Conservation (phyloP, 2,329 filamentous ascomycete genomes). For the Fusarium burgessii region DNA sequence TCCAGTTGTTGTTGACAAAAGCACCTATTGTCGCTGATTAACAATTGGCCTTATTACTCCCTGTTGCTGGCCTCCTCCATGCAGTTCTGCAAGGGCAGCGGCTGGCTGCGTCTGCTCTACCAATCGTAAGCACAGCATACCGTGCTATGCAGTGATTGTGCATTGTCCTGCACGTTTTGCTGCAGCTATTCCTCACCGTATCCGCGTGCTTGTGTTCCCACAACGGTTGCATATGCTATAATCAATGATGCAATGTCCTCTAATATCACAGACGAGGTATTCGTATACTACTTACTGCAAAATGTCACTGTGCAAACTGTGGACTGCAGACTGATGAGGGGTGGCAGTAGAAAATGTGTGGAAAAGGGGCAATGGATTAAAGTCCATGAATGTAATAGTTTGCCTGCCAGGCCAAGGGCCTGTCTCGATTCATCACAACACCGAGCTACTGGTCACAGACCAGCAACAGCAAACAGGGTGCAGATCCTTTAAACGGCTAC, state of each 20-base stretch:
- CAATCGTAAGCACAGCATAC: conserved; percentile 40
- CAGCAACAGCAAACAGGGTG: conserved; percentile 15
- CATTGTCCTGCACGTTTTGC: conserved; percentile 32
- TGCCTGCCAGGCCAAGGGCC: conserved; percentile 33
- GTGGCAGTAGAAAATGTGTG: conserved; percentile 34
- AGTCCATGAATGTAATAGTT: conserved; percentile 33
- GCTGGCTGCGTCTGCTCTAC: conserved; percentile 44
- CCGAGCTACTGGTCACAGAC: conserved; percentile 14
- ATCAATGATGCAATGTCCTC: conserved; percentile 11
- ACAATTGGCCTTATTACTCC: conserved; percentile 20
- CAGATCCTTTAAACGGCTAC: conserved; percentile 24
- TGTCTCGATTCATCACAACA: conserved; percentile 25
- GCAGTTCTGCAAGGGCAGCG: conserved; percentile 45
- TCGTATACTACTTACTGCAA: not conserved
- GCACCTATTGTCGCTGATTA: conserved; percentile 11
- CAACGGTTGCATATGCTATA: conserved; percentile 8
- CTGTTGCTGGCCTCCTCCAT: conserved; percentile 29
- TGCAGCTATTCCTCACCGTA: conserved; percentile 29
- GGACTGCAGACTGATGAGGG: conserved; percentile 2
- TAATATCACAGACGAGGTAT: conserved; percentile 14
- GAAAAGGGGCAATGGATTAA: conserved; percentile 37
- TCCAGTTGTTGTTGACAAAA: conserved; percentile 11
- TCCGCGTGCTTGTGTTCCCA: conserved; percentile 36
- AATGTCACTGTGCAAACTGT: not conserved
- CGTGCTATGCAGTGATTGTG: conserved; percentile 31